Conservation (phyloP, 106 monocot species). For the Dioscorea alata region DNA sequence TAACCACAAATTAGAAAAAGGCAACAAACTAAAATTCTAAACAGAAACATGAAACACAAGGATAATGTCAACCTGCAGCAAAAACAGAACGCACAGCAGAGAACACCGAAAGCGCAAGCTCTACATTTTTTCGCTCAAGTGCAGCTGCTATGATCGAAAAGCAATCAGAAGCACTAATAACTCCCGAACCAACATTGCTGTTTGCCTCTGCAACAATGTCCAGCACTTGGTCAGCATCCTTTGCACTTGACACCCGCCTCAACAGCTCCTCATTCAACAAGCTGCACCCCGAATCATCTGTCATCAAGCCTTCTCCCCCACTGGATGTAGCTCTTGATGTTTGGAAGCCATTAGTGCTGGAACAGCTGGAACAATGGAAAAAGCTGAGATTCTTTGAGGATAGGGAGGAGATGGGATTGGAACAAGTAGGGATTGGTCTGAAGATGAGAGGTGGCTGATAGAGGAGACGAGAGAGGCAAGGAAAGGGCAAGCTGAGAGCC, state of each 20-base stretch:
- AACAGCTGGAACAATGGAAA: not conserved
- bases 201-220: constrained; percentile 45
- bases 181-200: constrained; percentile 12
- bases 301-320: constrained; percentile 3
- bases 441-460: not conserved
- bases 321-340: constrained; percentile 11
- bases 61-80: constrained; percentile 19
- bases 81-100: constrained; percentile 51
- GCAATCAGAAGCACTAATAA: constrained; percentile 44
- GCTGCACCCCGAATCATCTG: constrained; percentile 3
- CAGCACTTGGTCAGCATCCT: constrained; percentile 62
- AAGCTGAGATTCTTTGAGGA: constrained; percentile 3
- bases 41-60: not conserved
- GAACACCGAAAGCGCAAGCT: constrained; percentile 72
- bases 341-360: no score
- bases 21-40: not conserved
- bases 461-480: constrained; percentile 8
- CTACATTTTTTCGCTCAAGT: constrained; percentile 44
- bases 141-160: constrained; percentile 55
- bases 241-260: constrained; percentile 41
- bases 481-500: constrained; percentile 23
- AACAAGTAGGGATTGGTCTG: not conserved
- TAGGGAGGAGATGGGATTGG: constrained; percentile 6
- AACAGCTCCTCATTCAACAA: constrained; percentile 47
- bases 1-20: no score